Conservation (phyloP, 2,329 filamentous ascomycete genomes). For the Venturia effusa region DNA sequence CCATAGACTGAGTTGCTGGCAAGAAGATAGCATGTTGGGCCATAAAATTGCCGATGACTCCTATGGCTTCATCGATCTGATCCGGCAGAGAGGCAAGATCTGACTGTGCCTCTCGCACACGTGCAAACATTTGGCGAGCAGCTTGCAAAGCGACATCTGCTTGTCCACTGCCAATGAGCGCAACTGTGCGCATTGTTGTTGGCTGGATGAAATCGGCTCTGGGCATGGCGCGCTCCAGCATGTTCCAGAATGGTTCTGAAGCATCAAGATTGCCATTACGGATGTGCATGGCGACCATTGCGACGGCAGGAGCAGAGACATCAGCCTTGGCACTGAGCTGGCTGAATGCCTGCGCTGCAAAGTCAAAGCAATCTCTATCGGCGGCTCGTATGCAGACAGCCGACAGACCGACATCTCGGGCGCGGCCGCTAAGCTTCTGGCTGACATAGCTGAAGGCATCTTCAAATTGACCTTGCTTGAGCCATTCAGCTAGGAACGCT, state of each 20-base stretch:
- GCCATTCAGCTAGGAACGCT: constrained; percentile 69
- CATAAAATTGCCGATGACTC: constrained; percentile 53
- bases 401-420: constrained; percentile 54
- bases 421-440: constrained; percentile 45
- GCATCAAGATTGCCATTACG: constrained; percentile 68
- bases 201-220: constrained; percentile 69
- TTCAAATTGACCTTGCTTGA: constrained; percentile 57
- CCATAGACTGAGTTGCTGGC: constrained; percentile 44
- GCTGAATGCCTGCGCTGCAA: constrained; percentile 49
- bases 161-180: constrained; percentile 75
- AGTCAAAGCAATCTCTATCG: constrained; percentile 60
- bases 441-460: constrained; percentile 67
- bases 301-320: constrained; percentile 51
- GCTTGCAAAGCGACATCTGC: constrained; percentile 71
- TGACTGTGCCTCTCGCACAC: constrained; percentile 54
- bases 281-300: constrained; percentile 77
- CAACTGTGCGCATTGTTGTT: constrained; percentile 80
- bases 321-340: constrained; percentile 39
- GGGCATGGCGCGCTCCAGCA: constrained; percentile 52
- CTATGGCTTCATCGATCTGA: constrained; percentile 77
- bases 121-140: constrained; percentile 76
- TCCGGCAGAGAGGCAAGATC: constrained; percentile 35
- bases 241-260: constrained; percentile 71
- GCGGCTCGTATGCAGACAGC: constrained; percentile 68
- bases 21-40: constrained; percentile 41